phyloP scores from a whole-genome alignment of 192 early-diverging fungal species.

The Coemansia sp. region DNA sequence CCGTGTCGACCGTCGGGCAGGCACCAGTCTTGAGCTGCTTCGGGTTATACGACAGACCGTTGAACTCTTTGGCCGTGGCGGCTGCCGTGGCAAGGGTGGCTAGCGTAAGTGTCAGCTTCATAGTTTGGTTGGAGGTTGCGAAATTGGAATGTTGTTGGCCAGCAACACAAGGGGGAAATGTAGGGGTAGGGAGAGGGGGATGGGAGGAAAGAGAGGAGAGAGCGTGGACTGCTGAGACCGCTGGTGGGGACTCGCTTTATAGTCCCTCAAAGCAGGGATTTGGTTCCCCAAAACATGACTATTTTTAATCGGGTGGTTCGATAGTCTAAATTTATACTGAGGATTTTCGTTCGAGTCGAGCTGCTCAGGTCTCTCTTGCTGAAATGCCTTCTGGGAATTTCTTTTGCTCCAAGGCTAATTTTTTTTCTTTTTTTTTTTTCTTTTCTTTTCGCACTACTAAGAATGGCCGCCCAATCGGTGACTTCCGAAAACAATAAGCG shows the following conservation, averaged over 20 bases:
- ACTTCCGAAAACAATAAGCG: not conserved
- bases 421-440: not conserved
- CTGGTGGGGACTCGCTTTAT: not conserved
- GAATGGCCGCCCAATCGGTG: not conserved
- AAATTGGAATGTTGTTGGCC: slow-evolving; percentile 10
- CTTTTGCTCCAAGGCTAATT: not conserved
- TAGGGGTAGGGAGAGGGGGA: not conserved
- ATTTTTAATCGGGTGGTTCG: too few relatives aligned
- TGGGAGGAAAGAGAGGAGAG: not conserved
- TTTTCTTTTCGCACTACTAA: not conserved
- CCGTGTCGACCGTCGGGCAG: slow-evolving; percentile 57
- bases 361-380: not conserved
- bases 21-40: slow-evolving; percentile 56
- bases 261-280: not conserved
- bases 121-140: slow-evolving; percentile 2
- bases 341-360: not conserved
- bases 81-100: slow-evolving; percentile 26
- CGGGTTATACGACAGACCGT: slow-evolving; percentile 63
- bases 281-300: not conserved
- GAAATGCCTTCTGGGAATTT: not conserved
- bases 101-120: slow-evolving; percentile 34
- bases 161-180: slow-evolving; percentile 15
- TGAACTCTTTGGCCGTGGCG: slow-evolving; percentile 38
- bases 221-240: not conserved
- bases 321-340: not conserved